Base-by-base conservation (phyloP, 306 rosid genomes). In the Malus orientalis region DNA sequence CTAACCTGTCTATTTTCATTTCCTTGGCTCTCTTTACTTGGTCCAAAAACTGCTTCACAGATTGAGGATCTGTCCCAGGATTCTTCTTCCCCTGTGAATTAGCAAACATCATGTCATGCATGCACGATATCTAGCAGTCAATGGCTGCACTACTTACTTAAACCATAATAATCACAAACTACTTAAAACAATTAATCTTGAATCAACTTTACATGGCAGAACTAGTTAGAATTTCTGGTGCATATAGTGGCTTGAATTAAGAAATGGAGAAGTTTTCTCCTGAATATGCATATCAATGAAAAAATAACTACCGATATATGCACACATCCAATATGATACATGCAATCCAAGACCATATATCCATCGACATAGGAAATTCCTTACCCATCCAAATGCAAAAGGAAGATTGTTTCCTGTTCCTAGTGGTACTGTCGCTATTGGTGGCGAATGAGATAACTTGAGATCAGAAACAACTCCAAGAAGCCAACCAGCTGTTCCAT, bases 401-500 rank as follows among this genome's bases (percentile, higher is more conserved):
- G 98, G 97, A 74, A 95, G 96, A 90, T 95, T 95, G 79, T 95
- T 95, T 85, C 97, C 97, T 10, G 98, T 95, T 80, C 97, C 98
- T 80, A 95, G 85, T 10, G 98, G 98, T 69, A 95, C 88, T 4
- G 99, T 92, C 27, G 97, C 99, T 42, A 95, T 89, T 59, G 97
- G 88, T 0, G 99, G 97, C 4, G 97, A 73, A 82, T 82, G 93
- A 82, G 99, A 84, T 76, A 95, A 76, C 76, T 86, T 86, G 51
- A 95, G 96, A 87, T 92, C 99, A 71, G 93, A 90, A 75, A 95
- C 99, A 82, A 92, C 99, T 73, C 99, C 99, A 82, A 92, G 99
- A 66, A 95, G 90, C 99, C 99, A 95, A n/a, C 97, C 93, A 49
- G 99, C 99, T 23, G 99, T 95, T 85, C 99, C 99, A 86, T 95